A percentile compares a stretch with the other conserved stretches of the same genome.
Conservation (phyloP, 805 yeast genomes). For the Pichia heedii region DNA sequence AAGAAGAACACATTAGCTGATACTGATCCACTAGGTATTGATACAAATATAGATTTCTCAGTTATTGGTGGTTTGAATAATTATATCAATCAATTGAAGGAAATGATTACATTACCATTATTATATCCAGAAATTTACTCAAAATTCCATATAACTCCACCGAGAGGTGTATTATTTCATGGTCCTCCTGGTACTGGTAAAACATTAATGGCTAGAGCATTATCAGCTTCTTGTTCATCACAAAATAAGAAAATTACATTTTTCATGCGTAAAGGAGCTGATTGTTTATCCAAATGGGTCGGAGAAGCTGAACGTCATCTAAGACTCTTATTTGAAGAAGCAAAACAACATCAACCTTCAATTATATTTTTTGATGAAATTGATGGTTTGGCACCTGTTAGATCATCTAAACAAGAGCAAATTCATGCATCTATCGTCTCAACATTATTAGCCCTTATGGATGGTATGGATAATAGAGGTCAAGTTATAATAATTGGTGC, state of each 20-base stretch:
- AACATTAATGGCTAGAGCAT: conserved; percentile 93
- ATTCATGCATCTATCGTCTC: conserved; percentile 97
- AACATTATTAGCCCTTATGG: conserved; percentile 91
- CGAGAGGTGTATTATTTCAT: conserved; percentile 93
- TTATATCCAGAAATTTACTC: conserved; percentile 90
- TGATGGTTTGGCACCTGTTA: conserved; percentile 96
- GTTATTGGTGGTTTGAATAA: conserved; percentile 88
- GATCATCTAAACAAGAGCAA: conserved; percentile 96
- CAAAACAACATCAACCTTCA: conserved; percentile 90
- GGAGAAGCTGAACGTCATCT: conserved; percentile 98
- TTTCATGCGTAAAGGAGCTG: conserved; percentile 98
- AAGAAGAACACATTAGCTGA: conserved; percentile 67
- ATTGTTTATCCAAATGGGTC: conserved; percentile 94
- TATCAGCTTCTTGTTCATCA: conserved; percentile 90
- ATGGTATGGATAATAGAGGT: conserved; percentile 98
- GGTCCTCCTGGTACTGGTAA: conserved; percentile 99
- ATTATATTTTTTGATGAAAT: conserved; percentile 96
- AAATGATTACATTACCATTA: conserved; percentile 91
- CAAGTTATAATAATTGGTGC: conserved; percentile 98
- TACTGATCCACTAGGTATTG: conserved; percentile 85
- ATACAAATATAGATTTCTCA: conserved; percentile 49
- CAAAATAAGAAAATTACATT: conserved; percentile 82
- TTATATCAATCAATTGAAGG: conserved; percentile 86
- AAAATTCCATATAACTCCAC: conserved; percentile 86
- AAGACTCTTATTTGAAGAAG: conserved; percentile 87